Evolutionary conservation across 2,329 filamentous ascomycete species (phyloP), one percentile per base, ranked within the genome.

Genomic region (Ophiostoma novo-ulmi): DNA sequence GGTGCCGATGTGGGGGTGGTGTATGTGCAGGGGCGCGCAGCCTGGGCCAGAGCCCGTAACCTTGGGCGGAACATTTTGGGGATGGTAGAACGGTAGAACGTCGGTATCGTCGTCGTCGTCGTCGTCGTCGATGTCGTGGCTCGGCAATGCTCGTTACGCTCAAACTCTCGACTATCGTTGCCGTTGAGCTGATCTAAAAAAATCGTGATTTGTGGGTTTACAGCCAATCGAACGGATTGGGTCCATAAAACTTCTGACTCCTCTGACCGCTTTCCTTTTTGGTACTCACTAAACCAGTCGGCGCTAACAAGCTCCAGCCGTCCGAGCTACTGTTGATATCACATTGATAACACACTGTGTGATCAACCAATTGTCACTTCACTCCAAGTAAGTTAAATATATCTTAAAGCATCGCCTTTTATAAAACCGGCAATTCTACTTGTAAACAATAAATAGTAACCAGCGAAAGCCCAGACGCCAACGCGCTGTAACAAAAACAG

Each of bases 1-100:
- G 58, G 31, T 48, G 76, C 63, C 6, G 20, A 6, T 39, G 63
- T 65, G 36, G 63, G 20, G 63, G 63, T 14, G 20, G 20, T 41
- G 63, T 11, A 38, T 64, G 63, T 65, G 63, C 36, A 39, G 10
- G 63, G 63, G 36, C 63, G 63, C 20, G 63, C n/a, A 39, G 63
- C 63, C 63, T 65, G 63, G 63, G 63, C 63, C 20, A 65, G 36
- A 65, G 63, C 63, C 63, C 84, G 82, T 83, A 87, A 80, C 80
- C 83, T 80, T 70, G 85, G 80, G 75, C 84, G 83, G 75, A 88
- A 78, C 85, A 88, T 84, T 73, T 31, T 26, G 22, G n/a, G 8
- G 68, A 35, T n/a, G 68, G 67, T 8, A 52, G 22, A 14, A 36
- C n/a, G 68, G 67, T 8, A 52, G 17, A 14, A 5, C 44, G 31